Evolutionary conservation across 108 stramenopile species (phyloP).

Genomic region (Cafeteria roenbergensis): DNA sequence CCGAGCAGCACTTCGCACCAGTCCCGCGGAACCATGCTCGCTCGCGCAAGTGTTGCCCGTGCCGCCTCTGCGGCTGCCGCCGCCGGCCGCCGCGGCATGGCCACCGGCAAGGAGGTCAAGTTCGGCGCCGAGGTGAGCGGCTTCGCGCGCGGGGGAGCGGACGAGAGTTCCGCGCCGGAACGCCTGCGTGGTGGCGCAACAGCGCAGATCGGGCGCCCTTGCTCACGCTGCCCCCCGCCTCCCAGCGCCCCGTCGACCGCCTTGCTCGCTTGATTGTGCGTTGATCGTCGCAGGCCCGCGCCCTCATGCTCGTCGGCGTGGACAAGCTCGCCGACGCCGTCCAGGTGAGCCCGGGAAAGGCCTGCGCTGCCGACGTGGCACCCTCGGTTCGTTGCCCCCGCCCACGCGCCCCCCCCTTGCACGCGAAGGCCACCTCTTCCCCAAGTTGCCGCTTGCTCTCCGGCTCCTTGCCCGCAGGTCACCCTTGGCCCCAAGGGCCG

Average conservation of each 20-base stretch:
- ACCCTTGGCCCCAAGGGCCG: slow-evolving; percentile 99
- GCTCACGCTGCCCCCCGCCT: too few species aligned
- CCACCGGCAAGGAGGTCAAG: slow-evolving; percentile 64
- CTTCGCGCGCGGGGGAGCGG: neutral
- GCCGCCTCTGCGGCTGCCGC: too few species aligned
- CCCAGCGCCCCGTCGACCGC: too few species aligned
- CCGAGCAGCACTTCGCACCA: too few species aligned
- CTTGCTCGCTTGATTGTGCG: neutral
- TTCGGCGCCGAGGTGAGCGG: slow-evolving; percentile 69
- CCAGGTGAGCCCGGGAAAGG: slow-evolving; percentile 69
- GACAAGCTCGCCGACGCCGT: slow-evolving; percentile 90
- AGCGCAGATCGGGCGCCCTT: neutral
- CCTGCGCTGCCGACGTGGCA: neutral
- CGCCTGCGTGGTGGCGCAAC: neutral
- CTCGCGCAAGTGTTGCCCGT: too few species aligned
- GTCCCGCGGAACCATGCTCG: too few species aligned
- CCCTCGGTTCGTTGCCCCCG: neutral
- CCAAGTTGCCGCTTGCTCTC: neutral
- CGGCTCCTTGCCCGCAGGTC: slow-evolving; percentile 50
- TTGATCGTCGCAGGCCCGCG: slow-evolving; percentile 58
- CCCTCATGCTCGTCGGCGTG: slow-evolving; percentile 86
- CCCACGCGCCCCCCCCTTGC: neutral
- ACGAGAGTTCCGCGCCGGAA: neutral
- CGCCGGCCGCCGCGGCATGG: slow-evolving; percentile 1
- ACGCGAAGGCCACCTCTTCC: slow-evolving; percentile 5